These are phyloP conservation scores for Priceomyces castillae DNA, from an alignment of 805 yeast genomes.

Conservation along the genomic window DNA sequence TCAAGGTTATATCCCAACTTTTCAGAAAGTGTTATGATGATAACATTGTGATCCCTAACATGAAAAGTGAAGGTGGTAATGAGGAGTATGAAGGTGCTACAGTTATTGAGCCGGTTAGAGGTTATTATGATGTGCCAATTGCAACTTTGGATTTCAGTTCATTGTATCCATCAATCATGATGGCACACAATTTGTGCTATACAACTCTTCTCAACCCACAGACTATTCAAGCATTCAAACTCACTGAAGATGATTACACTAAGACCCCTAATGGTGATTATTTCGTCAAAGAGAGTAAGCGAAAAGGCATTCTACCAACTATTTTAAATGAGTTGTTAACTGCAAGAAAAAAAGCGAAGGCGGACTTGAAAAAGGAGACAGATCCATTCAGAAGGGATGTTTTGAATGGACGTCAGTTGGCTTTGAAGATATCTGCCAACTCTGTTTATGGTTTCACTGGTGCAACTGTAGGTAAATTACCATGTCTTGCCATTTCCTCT, in stretches of 20 bases:
- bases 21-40: constrained; percentile 88
- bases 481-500: constrained; percentile 94
- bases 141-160: constrained; percentile 98
- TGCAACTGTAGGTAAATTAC: constrained; percentile 95
- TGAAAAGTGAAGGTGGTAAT: constrained; percentile 72
- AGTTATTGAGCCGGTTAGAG: constrained; percentile 93
- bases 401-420: constrained; percentile 94
- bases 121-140: constrained; percentile 94
- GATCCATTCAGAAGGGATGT: constrained; percentile 95
- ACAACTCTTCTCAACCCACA: constrained; percentile 77
- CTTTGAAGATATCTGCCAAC: constrained; percentile 93
- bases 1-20: constrained; percentile 92
- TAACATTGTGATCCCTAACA: constrained; percentile 86
- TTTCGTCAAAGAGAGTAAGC: constrained; percentile 65
- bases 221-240: constrained; percentile 60
- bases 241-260: constrained; percentile 75
- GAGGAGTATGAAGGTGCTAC: constrained; percentile 99
- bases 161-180: constrained; percentile 96
- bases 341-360: constrained; percentile 92
- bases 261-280: constrained; percentile 89
- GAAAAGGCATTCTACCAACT: constrained; percentile 89
- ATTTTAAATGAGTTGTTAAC: constrained; percentile 82
- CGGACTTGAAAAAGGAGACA: constrained; percentile 84
- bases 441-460: constrained; percentile 99
- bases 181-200: constrained; percentile 97